Evolutionary conservation across 495 filamentous ascomycete species (phyloP).

Genomic region (Podospora pseudocomata): DNA sequence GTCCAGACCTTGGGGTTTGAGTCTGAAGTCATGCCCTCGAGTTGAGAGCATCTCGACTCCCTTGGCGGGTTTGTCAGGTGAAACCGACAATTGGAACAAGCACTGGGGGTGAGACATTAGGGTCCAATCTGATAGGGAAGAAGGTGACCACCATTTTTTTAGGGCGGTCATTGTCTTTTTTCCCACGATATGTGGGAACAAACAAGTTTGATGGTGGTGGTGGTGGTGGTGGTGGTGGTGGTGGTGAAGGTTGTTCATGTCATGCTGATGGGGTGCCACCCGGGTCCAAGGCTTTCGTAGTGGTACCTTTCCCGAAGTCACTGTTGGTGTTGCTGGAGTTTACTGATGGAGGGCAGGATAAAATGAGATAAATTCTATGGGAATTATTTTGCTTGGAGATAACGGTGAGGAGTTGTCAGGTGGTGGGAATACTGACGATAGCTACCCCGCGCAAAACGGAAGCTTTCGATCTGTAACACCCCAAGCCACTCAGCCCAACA

Average conservation of each 20-base stretch:
- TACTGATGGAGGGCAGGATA: background rate
- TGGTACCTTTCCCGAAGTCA: background rate
- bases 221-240: background rate
- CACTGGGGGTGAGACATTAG: background rate
- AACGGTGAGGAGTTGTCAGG: background rate
- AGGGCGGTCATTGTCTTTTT: background rate
- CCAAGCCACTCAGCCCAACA: constrained; percentile 7
- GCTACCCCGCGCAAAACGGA: constrained; percentile 8
- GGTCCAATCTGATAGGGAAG: constrained; percentile 1
- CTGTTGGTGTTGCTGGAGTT: background rate
- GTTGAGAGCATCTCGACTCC: background rate
- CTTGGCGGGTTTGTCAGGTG: background rate
- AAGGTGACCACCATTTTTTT: background rate
- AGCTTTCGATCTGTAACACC: constrained; percentile 7
- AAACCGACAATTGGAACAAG: background rate
- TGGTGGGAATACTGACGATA: background rate
- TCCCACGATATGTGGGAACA: constrained; percentile 1
- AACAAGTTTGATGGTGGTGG: background rate
- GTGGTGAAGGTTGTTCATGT: background rate
- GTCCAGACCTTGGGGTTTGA: background rate
- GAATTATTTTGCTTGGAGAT: background rate
- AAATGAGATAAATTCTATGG: background rate
- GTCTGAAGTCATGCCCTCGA: background rate
- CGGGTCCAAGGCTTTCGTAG: background rate
- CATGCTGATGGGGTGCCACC: background rate